Base-by-base conservation (phyloP, 768 basidiomycete species). In the Jaapia argillacea region DNA sequence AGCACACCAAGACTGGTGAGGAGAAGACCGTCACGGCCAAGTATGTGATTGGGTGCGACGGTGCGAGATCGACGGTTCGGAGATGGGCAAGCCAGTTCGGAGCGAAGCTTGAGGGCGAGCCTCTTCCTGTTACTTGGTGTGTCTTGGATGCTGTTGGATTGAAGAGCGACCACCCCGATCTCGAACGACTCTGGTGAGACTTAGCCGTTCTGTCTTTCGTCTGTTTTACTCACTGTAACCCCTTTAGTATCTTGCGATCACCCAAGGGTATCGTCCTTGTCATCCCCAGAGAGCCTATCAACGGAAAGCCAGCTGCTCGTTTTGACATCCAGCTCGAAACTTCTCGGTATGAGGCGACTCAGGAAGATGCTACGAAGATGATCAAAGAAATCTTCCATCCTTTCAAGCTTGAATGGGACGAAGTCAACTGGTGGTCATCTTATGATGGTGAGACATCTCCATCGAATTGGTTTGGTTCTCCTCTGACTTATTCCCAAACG, bases 381-480 rank as follows among this genome's bases (percentile, higher is more conserved):
- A 41, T 45, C 39, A 45, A 45, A 40, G 44, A 24, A 7, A 45
- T 45, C 39, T 45, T 45, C 39, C 21, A 21, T 20, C 44, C 44
- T 4, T 45, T 40, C 44, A 40, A 33, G 44, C 16, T 45, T 6
- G 44, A 45, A 22, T 45, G 44, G 44, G 44, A 45, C 18, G 44
- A 45, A 33, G 44, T 45, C 24, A 45, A 45, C 36, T 45, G 44
- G 44, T 45, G 44, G 44, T 45, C 44, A 23, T 45, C 44, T 14
- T 45, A 45, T 22, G 44, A 45, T 13, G 44, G 44, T 45, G 2
- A 14, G 44, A 25, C 43, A 14, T 36, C 42, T 20, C 6, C 27
- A 4, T 24, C 6, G 12, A n/a, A 20, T 12, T 20, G 18, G 6
- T 43, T 28, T 35, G 22, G n/a, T 43, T 5, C 25, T 36, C 12